These are phyloP conservation scores for Termitomyces sp. DNA, from an alignment of 768 basidiomycete species.

Conservation along the genomic window DNA sequence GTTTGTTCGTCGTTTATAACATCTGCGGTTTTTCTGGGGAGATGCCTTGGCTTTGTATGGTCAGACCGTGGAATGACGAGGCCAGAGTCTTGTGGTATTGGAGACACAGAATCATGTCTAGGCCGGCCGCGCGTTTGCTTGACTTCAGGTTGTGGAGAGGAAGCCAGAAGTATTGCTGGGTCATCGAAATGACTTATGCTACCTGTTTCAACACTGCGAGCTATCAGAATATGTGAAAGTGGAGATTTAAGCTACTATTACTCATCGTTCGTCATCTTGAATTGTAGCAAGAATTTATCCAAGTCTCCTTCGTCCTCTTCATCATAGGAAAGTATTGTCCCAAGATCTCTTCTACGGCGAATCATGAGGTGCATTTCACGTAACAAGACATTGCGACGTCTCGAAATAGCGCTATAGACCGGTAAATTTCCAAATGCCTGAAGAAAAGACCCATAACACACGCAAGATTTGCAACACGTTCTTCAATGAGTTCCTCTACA, in stretches of 20 bases:
- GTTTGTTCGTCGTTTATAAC: background rate
- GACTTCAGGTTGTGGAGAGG: background rate
- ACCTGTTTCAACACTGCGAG: slow-evolving; percentile 34
- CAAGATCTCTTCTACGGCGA: slow-evolving; percentile 43
- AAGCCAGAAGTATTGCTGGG: slow-evolving; percentile 17
- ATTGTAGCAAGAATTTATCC: slow-evolving; percentile 48
- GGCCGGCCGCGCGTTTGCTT: background rate
- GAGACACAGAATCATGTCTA: background rate
- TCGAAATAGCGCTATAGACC: slow-evolving; percentile 48
- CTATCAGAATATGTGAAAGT: slow-evolving; percentile 5
- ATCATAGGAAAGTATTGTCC: slow-evolving; percentile 30
- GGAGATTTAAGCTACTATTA: slow-evolving; percentile 16
- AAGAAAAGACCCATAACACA: slow-evolving; percentile 17
- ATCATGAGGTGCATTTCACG: slow-evolving; percentile 69
- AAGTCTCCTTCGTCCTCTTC: slow-evolving; percentile 40
- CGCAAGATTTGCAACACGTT: slow-evolving; percentile 40
- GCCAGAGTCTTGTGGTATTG: background rate
- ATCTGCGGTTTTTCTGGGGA: background rate
- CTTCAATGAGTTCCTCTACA: slow-evolving; percentile 35
- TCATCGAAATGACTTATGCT: slow-evolving; percentile 33
- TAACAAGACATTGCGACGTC: slow-evolving; percentile 66
- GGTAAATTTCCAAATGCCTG: slow-evolving; percentile 4
- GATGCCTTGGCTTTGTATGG: background rate
- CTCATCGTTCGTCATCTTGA: slow-evolving; percentile 50
- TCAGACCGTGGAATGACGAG: background rate